Conservation (phyloP, 352 stramenopile genomes). For the Globisporangium apiculatum region DNA sequence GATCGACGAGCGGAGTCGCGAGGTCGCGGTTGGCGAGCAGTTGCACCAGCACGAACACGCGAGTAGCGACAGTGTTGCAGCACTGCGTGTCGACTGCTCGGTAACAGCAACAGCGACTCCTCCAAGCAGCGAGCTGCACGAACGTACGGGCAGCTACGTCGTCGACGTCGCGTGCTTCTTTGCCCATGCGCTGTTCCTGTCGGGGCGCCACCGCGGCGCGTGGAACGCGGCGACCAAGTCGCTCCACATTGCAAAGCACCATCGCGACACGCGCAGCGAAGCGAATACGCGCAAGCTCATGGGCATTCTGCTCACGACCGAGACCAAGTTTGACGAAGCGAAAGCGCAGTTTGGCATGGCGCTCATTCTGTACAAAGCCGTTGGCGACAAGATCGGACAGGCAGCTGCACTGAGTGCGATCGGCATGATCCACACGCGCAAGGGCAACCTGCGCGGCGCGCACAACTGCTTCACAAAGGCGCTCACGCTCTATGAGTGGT, state of each 20-base stretch:
- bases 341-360: conserved; percentile 74
- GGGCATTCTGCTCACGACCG: conserved; percentile 68
- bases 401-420: conserved; percentile 68
- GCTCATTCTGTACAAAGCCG: conserved; percentile 68
- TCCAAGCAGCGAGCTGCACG: conserved; percentile 15
- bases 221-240: conserved; percentile 70
- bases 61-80: background rate
- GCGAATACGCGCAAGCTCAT: conserved; percentile 75
- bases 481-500: conserved; percentile 77
- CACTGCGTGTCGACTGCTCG: conserved; percentile 15
- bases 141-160: conserved; percentile 49
- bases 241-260: conserved; percentile 65
- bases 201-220: conserved; percentile 59
- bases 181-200: conserved; percentile 65
- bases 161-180: conserved; percentile 71
- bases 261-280: conserved; percentile 60
- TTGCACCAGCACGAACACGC: background rate
- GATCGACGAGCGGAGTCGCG: conserved; percentile 51
- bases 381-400: conserved; percentile 70
- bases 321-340: conserved; percentile 79
- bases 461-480: conserved; percentile 81
- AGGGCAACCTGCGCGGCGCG: conserved; percentile 64
- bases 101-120: conserved; percentile 2
- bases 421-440: conserved; percentile 75
- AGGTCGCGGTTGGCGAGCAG: conserved; percentile 8